Conservation (phyloP, 169 alveolate genomes). For the Cryptosporidium andersoni region DNA sequence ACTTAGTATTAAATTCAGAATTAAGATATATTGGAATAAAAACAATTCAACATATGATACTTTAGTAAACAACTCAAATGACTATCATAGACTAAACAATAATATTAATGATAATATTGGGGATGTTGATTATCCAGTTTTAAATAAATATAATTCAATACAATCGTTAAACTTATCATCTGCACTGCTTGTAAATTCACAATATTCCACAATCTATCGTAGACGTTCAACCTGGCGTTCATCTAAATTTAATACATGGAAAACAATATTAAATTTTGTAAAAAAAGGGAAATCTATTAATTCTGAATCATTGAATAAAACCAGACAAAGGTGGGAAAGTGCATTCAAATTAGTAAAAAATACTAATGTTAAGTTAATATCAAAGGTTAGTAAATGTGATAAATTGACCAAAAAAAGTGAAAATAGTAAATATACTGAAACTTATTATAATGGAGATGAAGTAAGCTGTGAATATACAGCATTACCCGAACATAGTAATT, state of each 20-base stretch:
- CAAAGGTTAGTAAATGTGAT: background rate
- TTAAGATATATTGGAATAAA: background rate
- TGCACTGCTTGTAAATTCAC: slow-evolving; percentile 30
- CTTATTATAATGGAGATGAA: too few species aligned
- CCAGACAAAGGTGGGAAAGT: too few species aligned
- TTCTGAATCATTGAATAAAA: too few species aligned
- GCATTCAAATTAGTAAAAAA: background rate
- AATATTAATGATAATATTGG: background rate
- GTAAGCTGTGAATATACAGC: slow-evolving; percentile 12
- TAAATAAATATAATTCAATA: background rate
- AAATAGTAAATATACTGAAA: too few species aligned
- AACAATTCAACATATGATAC: too few species aligned
- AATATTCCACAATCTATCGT: slow-evolving; percentile 38
- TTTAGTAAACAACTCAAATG: too few species aligned
- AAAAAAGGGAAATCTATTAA: background rate
- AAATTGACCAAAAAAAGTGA: too few species aligned
- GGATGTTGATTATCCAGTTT: background rate
- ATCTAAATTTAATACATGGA: slow-evolving; percentile 32
- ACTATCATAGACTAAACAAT: background rate
- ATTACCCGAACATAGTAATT: background rate
- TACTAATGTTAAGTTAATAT: background rate
- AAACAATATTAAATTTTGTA: slow-evolving; percentile 11
- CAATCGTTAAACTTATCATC: slow-evolving; percentile 36
- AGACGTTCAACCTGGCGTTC: slow-evolving; percentile 67
- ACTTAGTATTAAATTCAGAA: background rate